Base-by-base conservation (phyloP, 2,329 filamentous ascomycete genomes). In the Apiospora pterosperma region DNA sequence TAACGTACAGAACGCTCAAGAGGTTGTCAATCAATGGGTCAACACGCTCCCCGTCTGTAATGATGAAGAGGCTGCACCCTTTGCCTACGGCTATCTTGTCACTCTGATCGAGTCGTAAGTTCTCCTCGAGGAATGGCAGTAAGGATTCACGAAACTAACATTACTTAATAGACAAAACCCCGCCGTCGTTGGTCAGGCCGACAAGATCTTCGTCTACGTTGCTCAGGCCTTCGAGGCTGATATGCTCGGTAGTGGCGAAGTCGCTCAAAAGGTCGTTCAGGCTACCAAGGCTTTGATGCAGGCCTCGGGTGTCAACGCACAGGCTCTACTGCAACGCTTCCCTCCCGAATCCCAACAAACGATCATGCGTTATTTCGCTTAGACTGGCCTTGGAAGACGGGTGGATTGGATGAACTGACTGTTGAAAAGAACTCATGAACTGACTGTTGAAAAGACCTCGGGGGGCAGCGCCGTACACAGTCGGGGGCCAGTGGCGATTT, bases 31-130 rank as follows among this genome's bases (percentile, higher is more conserved):
- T n/a, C 90, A 91, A 75, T 99, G 96, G 96, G 81, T 99, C 60
- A 89, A 93, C 69, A 97, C 95, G 0, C 82, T 99, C 39, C 96
- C 96, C 0, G 91, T 99, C 62, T 89, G 90, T 19, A 97, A 97
- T 74, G 96, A 99, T 70, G 96, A 99, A 77, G 96, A 99, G 80
- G 96, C 96, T 4, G 96, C 96, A 23, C 96, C 96, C 16, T 98
- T 96, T 77, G 94, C 94, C 1, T 99, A 99, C 76, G 90, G 90
- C 55, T 99, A 97, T 80, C 82, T 99, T 65, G 90, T 92, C 14
- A 90, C 97, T 76, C 80, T 99, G 68, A 97, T 98, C 76, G 91
- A 96, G 70, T 91, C 96, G 96, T 97, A 88, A 87, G 93, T 90
- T 65, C 61, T 39, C 60, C 41, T 34, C 31, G 31, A 23, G 21